A percentile compares a stretch with the other conserved stretches of the same genome.
Evolutionary conservation across 108 stramenopile species (phyloP).

Genomic region (Stephanodiscus triporus): DNA sequence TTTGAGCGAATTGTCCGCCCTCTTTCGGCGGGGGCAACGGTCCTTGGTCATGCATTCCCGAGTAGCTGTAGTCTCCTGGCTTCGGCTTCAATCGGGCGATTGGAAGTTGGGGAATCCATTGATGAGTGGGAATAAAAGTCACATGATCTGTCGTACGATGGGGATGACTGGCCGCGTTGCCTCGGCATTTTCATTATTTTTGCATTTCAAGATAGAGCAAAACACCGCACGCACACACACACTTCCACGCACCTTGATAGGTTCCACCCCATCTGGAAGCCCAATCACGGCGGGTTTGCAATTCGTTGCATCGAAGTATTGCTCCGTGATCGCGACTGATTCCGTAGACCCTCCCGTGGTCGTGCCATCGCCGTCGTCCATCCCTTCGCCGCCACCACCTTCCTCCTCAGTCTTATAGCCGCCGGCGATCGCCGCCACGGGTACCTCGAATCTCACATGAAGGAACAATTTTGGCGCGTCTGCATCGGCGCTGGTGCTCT

Average conservation of each 20-base stretch:
- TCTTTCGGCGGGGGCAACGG: slow-evolving; percentile 66
- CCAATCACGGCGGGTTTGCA: slow-evolving; percentile 37
- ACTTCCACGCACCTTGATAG: slow-evolving; percentile 25
- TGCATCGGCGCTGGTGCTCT: slow-evolving; percentile 4
- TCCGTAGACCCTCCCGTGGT: not conserved
- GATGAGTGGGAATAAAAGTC: not conserved
- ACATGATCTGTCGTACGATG: not conserved
- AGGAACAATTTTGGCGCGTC: slow-evolving; percentile 2
- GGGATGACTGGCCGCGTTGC: not conserved
- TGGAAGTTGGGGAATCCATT: too few species aligned
- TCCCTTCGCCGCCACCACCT: not conserved
- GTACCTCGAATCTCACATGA: slow-evolving; percentile 10
- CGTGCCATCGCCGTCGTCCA: not conserved
- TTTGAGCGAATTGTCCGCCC: slow-evolving; percentile 59
- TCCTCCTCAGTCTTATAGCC: not conserved
- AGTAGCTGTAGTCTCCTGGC: slow-evolving; percentile 61
- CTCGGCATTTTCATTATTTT: not conserved
- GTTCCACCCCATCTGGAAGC: slow-evolving; percentile 27
- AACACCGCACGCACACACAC: not conserved
- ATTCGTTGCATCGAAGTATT: slow-evolving; percentile 33
- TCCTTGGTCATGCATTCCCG: slow-evolving; percentile 84
- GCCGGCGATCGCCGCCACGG: not conserved
- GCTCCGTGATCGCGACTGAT: slow-evolving; percentile 19
- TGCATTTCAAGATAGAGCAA: not conserved
- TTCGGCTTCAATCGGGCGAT: slow-evolving; percentile 29